phyloP scores from a whole-genome alignment of 768 basidiomycete genomes.

The Gymnopilus junonius region DNA sequence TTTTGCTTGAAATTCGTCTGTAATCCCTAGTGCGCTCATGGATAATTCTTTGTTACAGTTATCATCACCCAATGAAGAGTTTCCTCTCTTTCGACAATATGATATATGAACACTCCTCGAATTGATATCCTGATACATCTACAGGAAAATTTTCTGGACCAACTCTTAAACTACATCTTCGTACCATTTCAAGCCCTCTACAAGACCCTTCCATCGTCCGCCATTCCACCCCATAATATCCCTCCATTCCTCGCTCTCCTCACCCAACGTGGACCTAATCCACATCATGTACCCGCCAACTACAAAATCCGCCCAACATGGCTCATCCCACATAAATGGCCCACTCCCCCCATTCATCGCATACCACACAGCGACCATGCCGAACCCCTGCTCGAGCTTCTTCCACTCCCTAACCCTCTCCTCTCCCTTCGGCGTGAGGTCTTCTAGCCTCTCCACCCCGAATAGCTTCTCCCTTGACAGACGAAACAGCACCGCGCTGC shows the following conservation, averaged over 20 bases:
- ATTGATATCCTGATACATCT: too few species aligned
- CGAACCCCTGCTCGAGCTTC: slow-evolving; percentile 36
- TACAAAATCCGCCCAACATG: slow-evolving; percentile 46
- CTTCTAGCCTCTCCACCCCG: slow-evolving; percentile 39
- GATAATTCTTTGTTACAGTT: too few species aligned
- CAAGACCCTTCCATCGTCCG: slow-evolving; percentile 41
- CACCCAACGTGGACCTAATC: slow-evolving; percentile 35
- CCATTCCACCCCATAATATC: slow-evolving; percentile 41
- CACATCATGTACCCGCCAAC: slow-evolving; percentile 35
- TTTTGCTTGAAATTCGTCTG: too few species aligned
- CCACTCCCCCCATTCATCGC: slow-evolving; percentile 30
- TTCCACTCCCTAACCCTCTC: slow-evolving; percentile 40
- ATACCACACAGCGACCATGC: slow-evolving; percentile 32
- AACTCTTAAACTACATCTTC: too few species aligned
- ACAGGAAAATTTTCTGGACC: too few species aligned
- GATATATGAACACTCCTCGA: too few species aligned
- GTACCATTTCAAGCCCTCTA: slow-evolving; percentile 35
- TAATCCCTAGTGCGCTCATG: too few species aligned
- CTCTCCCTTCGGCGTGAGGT: slow-evolving; percentile 34
- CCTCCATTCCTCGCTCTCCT: slow-evolving; percentile 46
- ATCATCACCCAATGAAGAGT: too few species aligned
- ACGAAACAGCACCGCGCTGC: slow-evolving; percentile 37
- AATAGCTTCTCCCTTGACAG: slow-evolving; percentile 35
- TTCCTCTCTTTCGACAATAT: too few species aligned
- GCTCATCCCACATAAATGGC: slow-evolving; percentile 42